phyloP scores from a whole-genome alignment of 1,284 basidiomycete genomes.

The Malassezia yamatoensis region DNA sequence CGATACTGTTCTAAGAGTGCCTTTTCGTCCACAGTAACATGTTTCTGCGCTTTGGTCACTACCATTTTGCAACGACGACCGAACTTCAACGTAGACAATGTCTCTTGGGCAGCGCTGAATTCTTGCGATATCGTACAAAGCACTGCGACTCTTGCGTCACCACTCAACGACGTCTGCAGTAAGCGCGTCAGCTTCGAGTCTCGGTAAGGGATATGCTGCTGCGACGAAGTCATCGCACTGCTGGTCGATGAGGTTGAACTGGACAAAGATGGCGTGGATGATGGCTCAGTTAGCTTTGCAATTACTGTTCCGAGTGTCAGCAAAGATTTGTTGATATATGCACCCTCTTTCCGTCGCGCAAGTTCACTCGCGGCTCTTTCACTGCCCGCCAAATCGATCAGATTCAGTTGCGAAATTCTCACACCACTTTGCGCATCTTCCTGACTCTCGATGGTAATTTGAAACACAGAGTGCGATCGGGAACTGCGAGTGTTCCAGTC shows the following conservation, averaged over 20 bases:
- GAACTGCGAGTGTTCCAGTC: constrained; percentile 96
- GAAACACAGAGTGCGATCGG: constrained; percentile 71
- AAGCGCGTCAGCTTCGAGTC: constrained; percentile 54
- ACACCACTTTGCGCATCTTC: constrained; percentile 16
- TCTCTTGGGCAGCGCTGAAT: constrained; percentile 52
- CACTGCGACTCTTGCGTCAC: constrained; percentile 54
- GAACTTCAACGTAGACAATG: constrained; percentile 55
- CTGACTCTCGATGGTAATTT: constrained; percentile 50
- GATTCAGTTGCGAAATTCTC: constrained; percentile 49
- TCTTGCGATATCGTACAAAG: constrained; percentile 54
- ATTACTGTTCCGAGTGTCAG: constrained; percentile 54
- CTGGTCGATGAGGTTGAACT: background rate
- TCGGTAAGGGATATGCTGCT: constrained; percentile 53
- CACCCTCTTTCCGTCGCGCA: constrained; percentile 53
- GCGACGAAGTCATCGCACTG: constrained; percentile 11
- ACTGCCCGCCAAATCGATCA: constrained; percentile 55
- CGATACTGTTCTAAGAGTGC: constrained; percentile 40
- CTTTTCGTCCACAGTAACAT: constrained; percentile 49
- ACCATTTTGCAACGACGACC: constrained; percentile 55
- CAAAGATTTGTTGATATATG: constrained; percentile 47
- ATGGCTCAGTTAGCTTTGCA: constrained; percentile 53
- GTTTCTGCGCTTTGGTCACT: constrained; percentile 54
- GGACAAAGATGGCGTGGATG: background rate
- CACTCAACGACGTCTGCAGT: constrained; percentile 54
- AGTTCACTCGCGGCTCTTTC: constrained; percentile 54